A percentile compares a stretch with the other conserved stretches of the same genome.
Conservation (phyloP, 2,329 filamentous ascomycete species). For the Epichloe sibirici region DNA sequence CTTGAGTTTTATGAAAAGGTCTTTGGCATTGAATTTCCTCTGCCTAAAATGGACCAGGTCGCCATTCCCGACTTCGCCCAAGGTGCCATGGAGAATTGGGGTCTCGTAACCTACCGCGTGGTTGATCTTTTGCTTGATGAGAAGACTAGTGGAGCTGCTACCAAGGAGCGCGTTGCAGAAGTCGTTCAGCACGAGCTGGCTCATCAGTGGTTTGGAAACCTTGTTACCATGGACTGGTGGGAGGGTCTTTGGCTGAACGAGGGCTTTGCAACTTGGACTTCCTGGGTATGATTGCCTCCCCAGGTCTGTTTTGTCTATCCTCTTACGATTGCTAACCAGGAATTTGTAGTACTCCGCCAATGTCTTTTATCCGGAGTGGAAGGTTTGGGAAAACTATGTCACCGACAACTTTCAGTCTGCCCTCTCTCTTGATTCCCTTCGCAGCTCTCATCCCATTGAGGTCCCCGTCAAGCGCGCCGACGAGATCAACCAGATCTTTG, state of each 20-base stretch:
- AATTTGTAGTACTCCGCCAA: slow-evolving; percentile 66
- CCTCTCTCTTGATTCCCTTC: slow-evolving; percentile 74
- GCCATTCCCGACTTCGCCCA: slow-evolving; percentile 93
- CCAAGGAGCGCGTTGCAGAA: slow-evolving; percentile 87
- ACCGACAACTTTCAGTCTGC: slow-evolving; percentile 85
- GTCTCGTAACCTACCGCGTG: slow-evolving; percentile 85
- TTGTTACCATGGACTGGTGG: slow-evolving; percentile 99
- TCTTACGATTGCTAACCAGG: neutral
- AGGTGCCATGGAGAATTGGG: slow-evolving; percentile 98
- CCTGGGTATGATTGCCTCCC: slow-evolving; percentile 14
- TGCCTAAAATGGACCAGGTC: slow-evolving; percentile 47
- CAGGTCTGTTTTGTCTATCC: neutral
- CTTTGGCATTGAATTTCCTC: slow-evolving; percentile 53
- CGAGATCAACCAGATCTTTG: slow-evolving; percentile 97
- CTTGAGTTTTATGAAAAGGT: slow-evolving; percentile 88
- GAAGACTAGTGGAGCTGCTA: slow-evolving; percentile 76
- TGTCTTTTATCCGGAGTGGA: slow-evolving; percentile 94
- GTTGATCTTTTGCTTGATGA: slow-evolving; percentile 76
- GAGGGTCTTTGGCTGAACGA: slow-evolving; percentile 95
- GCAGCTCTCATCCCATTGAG: slow-evolving; percentile 93
- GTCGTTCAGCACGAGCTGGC: slow-evolving; percentile 94
- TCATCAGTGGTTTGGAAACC: slow-evolving; percentile 96
- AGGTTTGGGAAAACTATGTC: slow-evolving; percentile 93
- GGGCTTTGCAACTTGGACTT: slow-evolving; percentile 55
- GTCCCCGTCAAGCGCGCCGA: slow-evolving; percentile 91